Base-by-base conservation (phyloP, 1,139 yeast species). In the Suhomyces guaymorum region DNA sequence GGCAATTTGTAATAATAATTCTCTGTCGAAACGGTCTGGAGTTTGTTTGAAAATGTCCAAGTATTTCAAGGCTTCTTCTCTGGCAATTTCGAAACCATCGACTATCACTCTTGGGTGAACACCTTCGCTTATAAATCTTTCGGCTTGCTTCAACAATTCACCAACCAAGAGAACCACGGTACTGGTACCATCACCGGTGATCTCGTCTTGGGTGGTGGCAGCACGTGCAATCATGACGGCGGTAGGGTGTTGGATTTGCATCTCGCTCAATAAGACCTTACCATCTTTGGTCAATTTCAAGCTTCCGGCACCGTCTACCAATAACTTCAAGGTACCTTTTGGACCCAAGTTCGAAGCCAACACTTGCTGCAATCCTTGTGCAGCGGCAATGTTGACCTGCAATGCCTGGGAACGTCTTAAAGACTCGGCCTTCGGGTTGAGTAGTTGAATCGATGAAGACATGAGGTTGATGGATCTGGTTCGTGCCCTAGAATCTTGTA, bases 221-320 rank as follows among this genome's bases (percentile, higher is more conserved):
- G 97, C 98, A 46, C 97, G 75, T 3, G 98, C 95, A 69, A 92
- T 92, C 95, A 94, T 86, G 23, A 92, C 95, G 0, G 99, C 99
- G 3, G 99, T 94, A n/a, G 99, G 99, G 48, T 92, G 92, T 61
- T 92, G 97, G 60, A 92, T 94, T 65, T 94, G 99, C 99, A 92
- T 92, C 58, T 92, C 98, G 18, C 88, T 78, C 42, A 92, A 70
- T 44, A 92, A 71, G 10, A 94, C 97, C 56, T 92, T 90, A 39
- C 99, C 99, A 62, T 92, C 99, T 59, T 92, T 92, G 42, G 99
- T 92, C 52, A 92, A 78, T 64, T 92, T 94, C 61, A 92, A 84
- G 54, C 83, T 82, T 23, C 99, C 99, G 3, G 96, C 82, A 46
- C 99, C 98, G 59, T 92, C 98, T 34, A 92, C 99, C 41, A 92